Percentiles rank a stretch among this genome's conserved stretches.
Evolutionary conservation across 192 early-diverging fungal species (phyloP).

Genomic region (Podila epicladia): DNA sequence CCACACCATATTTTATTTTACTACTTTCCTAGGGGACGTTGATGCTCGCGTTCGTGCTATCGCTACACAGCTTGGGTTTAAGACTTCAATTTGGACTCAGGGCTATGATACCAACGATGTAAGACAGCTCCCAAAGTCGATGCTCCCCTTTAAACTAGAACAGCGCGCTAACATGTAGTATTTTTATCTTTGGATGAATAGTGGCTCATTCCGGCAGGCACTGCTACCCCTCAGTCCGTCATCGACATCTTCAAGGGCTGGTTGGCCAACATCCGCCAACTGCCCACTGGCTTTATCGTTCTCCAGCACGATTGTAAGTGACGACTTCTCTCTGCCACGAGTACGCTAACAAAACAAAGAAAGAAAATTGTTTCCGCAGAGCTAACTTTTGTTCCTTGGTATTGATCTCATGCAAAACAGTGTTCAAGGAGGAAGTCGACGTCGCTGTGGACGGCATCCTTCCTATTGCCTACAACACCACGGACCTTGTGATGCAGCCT

Average conservation of each 20-base stretch:
- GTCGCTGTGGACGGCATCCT: slow-evolving; percentile 53
- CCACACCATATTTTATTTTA: not conserved
- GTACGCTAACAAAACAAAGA: too few relatives aligned
- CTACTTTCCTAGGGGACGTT: slow-evolving; percentile 41
- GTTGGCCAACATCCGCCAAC: slow-evolving; percentile 50
- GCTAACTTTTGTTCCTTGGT: too few relatives aligned
- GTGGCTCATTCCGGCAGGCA: slow-evolving; percentile 41
- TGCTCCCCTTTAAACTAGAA: not conserved
- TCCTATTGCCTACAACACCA: slow-evolving; percentile 31
- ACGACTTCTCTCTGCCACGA: not conserved
- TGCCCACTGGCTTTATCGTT: slow-evolving; percentile 56
- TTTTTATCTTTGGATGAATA: not conserved
- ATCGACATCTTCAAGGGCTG: slow-evolving; percentile 52
- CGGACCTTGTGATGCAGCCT: slow-evolving; percentile 37
- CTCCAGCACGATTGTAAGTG: slow-evolving; percentile 60
- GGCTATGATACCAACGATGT: slow-evolving; percentile 62
- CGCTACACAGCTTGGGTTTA: slow-evolving; percentile 58
- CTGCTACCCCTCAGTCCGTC: slow-evolving; percentile 31
- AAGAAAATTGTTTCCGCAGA: too few relatives aligned
- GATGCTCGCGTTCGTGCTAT: slow-evolving; percentile 63
- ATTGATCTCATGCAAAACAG: not conserved
- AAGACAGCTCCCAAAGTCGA: not conserved
- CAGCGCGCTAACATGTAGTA: too few relatives aligned
- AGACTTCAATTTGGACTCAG: slow-evolving; percentile 61
- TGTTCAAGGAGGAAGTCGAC: slow-evolving; percentile 56